Percentiles rank a stretch among this genome's conserved stretches.
Evolutionary conservation across 78 protist species (phyloP).

Genomic region (Diacronema lutheri): DNA sequence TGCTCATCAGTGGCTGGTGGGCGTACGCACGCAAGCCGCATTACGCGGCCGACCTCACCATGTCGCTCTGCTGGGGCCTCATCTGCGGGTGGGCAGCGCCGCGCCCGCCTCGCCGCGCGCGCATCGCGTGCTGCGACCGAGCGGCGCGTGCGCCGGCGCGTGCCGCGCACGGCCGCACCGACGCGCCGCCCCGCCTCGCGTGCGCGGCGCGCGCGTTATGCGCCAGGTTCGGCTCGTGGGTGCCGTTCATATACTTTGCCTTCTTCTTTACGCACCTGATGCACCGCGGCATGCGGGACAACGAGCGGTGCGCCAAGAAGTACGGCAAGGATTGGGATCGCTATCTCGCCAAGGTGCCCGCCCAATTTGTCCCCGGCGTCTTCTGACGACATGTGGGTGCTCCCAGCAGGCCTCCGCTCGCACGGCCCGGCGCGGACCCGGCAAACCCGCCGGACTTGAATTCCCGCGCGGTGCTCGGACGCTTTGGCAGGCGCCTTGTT

Average conservation of each 20-base stretch:
- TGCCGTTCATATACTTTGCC: constrained; percentile 58
- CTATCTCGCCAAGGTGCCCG: constrained; percentile 41
- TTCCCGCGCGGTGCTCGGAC: too few species aligned
- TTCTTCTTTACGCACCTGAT: constrained; percentile 46
- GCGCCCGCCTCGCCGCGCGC: not conserved
- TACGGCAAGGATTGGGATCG: constrained; percentile 65
- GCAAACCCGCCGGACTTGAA: too few species aligned
- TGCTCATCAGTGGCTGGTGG: not conserved
- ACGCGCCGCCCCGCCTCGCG: too few species aligned
- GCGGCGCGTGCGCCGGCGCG: too few species aligned
- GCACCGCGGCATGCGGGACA: constrained; percentile 56
- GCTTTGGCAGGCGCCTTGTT: too few species aligned
- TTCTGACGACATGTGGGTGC: too few species aligned
- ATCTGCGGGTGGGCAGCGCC: constrained; percentile 32
- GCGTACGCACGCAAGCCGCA: constrained; percentile 57
- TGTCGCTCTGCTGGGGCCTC: constrained; percentile 67
- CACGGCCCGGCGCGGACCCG: too few species aligned
- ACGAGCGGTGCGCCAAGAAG: constrained; percentile 53
- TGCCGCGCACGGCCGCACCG: too few species aligned
- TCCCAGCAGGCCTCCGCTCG: too few species aligned
- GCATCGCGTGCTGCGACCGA: too few species aligned
- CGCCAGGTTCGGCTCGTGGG: too few species aligned
- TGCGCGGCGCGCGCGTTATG: too few species aligned
- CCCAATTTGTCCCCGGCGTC: constrained; percentile 56
- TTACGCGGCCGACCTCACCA: constrained; percentile 51